These are phyloP conservation scores for Capsicum baccatum DNA, from an alignment of 257 asterid genomes.

Conservation along the genomic window DNA sequence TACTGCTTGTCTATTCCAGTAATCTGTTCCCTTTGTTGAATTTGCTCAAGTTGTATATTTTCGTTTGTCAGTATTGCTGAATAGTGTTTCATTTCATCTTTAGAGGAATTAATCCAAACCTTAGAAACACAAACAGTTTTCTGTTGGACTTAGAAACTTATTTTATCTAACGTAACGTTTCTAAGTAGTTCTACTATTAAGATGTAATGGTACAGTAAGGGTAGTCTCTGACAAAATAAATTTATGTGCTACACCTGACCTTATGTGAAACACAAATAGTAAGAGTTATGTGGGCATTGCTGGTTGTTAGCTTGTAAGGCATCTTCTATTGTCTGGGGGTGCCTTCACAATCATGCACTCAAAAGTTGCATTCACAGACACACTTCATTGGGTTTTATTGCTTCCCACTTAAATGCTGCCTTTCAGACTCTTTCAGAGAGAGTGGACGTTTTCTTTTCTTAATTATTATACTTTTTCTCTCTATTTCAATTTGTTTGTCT, in stretches of 20 bases:
- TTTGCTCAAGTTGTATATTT: too few species aligned
- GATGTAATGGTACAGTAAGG: not conserved
- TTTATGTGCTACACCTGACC: not conserved
- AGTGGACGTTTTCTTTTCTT: not conserved
- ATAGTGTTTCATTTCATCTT: too few species aligned
- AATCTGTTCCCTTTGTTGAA: too few species aligned
- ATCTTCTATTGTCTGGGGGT: slow-evolving; percentile 27
- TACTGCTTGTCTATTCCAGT: too few species aligned
- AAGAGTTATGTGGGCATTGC: not conserved
- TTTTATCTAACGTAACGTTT: too few species aligned
- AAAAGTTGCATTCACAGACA: not conserved
- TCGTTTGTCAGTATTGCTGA: too few species aligned
- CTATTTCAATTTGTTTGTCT: too few species aligned
- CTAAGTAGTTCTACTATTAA: not conserved
- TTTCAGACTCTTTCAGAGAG: not conserved
- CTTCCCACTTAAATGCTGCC: slow-evolving; percentile 16
- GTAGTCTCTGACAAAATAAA: not conserved
- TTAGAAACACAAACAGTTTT: too few species aligned
- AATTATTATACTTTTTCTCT: not conserved
- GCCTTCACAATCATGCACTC: slow-evolving; percentile 15
- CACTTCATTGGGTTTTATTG: not conserved
- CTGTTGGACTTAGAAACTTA: too few species aligned
- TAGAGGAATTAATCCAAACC: too few species aligned
- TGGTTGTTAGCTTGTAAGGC: slow-evolving; percentile 29
- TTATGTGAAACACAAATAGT: slow-evolving; percentile 3